Evolutionary conservation across 768 basidiomycete species (phyloP), one percentile per base, ranked within the genome.

Genomic region (Panellus pusillus): DNA sequence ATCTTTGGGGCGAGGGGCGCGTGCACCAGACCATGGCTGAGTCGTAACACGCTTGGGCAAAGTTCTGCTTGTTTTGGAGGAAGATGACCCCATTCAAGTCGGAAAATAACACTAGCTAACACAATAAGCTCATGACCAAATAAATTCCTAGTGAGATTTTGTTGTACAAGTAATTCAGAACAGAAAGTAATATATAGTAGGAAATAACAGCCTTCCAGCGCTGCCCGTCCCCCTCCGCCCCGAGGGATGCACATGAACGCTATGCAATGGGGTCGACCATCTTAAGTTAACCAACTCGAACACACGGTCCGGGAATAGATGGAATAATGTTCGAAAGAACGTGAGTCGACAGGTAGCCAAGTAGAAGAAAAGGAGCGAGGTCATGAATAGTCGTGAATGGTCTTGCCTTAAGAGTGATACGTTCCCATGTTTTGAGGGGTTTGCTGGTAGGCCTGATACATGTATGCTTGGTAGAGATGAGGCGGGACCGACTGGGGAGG

Each of bases 391-490:
- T 61, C 63, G 58, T 63, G 44, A 53, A 9, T 37, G 37, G 18
- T 46, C 43, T 42, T 47, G 40, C 43, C 71, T 84, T 75, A 86
- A 60, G 79, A 69, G 68, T 84, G 84, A 79, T 85, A 92, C 47
- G 86, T 66, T 64, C 89, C 88, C 84, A 91, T 87, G 70, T 87
- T 86, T 60, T 82, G 81, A 18, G 84, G 81, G 61, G 80, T 84
- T 71, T 88, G 86, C 68, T 87, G 87, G 71, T 91, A 91, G 67
- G 87, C 76, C 71, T 86, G 86, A 66, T 90, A 90, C 87, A 91
- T 85, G 75, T 91, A 91, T 53, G 84, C 79, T 70, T 88, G 84
- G 67, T 91, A 91, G 58, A 87, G 69, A 64, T 89, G 86, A 57
- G 80, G 76, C 53, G 85, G 79, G 9, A 86, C 78, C 42, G 82